phyloP scores from a whole-genome alignment of 148 eudicot genomes.

The Tetragonia tetragonoides region DNA sequence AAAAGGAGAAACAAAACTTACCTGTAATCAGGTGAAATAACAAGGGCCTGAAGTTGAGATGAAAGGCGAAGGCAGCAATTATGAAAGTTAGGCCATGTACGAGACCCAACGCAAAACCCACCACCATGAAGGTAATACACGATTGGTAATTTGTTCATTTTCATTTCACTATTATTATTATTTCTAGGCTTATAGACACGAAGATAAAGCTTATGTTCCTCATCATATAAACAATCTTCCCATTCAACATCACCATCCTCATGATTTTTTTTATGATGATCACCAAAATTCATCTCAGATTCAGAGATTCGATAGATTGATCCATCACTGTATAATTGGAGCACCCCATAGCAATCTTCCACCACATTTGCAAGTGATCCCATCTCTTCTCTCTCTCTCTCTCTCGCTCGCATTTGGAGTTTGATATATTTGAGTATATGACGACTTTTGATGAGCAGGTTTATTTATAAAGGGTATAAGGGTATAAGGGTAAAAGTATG shows the following conservation, averaged over 20 bases:
- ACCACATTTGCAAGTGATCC: slow-evolving; percentile 51
- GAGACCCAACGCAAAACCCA: slow-evolving; percentile 73
- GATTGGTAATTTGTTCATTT: slow-evolving; percentile 32
- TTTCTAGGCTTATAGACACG: slow-evolving; percentile 56
- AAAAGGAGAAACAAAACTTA: neutral
- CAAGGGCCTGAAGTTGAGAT: slow-evolving; percentile 46
- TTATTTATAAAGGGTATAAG: slow-evolving; percentile 1
- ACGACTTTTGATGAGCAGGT: neutral
- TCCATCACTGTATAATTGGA: slow-evolving; percentile 63
- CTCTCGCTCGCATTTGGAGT: neutral
- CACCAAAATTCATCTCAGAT: slow-evolving; percentile 32
- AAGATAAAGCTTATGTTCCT: slow-evolving; percentile 38
- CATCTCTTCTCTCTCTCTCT: slow-evolving; percentile 41
- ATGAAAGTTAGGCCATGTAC: slow-evolving; percentile 63
- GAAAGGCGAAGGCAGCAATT: slow-evolving; percentile 56
- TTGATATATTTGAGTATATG: neutral
- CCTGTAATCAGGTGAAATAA: slow-evolving; percentile 63
- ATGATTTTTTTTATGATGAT: slow-evolving; percentile 7
- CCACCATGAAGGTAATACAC: slow-evolving; percentile 73
- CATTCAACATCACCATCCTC: slow-evolving; percentile 26
- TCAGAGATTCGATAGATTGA: slow-evolving; percentile 39
- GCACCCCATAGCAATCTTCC: slow-evolving; percentile 66
- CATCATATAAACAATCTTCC: slow-evolving; percentile 53
- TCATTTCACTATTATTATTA: neutral
- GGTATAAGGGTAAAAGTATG: neutral